Conservation (phyloP, 2,329 filamentous ascomycete species). For the Epichloe sylvatica region DNA sequence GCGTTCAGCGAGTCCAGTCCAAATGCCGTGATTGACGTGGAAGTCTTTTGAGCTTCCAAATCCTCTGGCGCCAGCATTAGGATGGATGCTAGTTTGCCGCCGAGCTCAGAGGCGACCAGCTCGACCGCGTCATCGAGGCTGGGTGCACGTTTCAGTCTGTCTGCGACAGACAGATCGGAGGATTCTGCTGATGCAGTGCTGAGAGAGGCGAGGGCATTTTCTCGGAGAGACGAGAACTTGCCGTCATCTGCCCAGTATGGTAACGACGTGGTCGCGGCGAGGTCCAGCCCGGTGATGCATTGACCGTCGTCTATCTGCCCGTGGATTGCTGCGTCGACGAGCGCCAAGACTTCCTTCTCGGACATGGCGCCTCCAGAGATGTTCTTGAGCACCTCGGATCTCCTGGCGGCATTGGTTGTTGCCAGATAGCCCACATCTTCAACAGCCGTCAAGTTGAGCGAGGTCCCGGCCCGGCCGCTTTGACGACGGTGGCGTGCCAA, state of each 20-base stretch:
- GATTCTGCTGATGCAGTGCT: constrained; percentile 1
- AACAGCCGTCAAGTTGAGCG: constrained; percentile 39
- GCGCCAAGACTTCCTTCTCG: constrained; percentile 39
- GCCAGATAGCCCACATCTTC: constrained; percentile 33
- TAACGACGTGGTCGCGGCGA: constrained; percentile 15
- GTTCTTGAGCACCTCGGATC: constrained; percentile 33
- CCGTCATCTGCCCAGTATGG: constrained; percentile 42
- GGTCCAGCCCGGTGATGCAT: constrained; percentile 39
- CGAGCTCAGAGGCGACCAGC: constrained; percentile 12
- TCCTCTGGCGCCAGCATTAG: constrained; percentile 15
- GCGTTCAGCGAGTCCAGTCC: constrained; percentile 35
- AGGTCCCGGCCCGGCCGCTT: constrained; percentile 28
- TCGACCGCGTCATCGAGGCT: constrained; percentile 12
- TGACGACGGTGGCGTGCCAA: constrained; percentile 22
- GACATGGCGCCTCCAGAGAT: constrained; percentile 33
- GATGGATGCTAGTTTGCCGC: constrained; percentile 22
- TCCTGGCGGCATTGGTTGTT: constrained; percentile 23
- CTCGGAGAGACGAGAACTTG: constrained; percentile 37
- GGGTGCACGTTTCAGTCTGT: constrained; percentile 7
- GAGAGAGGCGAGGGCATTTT: constrained; percentile 17
- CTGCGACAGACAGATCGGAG: constrained; percentile 5
- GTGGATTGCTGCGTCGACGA: constrained; percentile 36
- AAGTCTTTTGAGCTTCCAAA: constrained; percentile 10
- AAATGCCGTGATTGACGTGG: constrained; percentile 13
- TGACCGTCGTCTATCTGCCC: constrained; percentile 30